phyloP scores from a whole-genome alignment of 352 stramenopile species.

The Globisporangium echinulatum region DNA sequence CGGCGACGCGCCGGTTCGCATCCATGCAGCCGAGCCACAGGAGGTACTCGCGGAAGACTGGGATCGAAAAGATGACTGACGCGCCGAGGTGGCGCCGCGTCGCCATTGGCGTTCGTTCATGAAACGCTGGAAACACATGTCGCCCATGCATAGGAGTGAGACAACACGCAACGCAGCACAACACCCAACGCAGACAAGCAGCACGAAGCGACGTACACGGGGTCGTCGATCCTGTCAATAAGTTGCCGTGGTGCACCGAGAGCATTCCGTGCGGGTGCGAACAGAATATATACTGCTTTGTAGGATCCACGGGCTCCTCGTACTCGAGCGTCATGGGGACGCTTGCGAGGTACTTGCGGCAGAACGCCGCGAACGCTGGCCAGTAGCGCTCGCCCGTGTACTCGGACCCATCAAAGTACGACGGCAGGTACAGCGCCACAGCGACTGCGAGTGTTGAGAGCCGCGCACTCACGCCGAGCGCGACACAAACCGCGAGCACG shows the following conservation, averaged over 20 bases:
- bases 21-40: slow-evolving; percentile 78
- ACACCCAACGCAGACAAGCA: neutral
- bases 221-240: slow-evolving; percentile 50
- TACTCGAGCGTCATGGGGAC: slow-evolving; percentile 62
- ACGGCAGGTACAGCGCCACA: slow-evolving; percentile 41
- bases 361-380: slow-evolving; percentile 46
- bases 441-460: slow-evolving; percentile 18
- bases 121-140: slow-evolving; percentile 34
- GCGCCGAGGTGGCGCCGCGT: slow-evolving; percentile 63
- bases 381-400: slow-evolving; percentile 52
- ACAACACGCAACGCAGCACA: neutral
- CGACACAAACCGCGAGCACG: slow-evolving; percentile 22
- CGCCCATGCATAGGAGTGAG: too few relatives aligned
- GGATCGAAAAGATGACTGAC: slow-evolving; percentile 70
- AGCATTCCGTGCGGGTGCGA: slow-evolving; percentile 72
- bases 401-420: slow-evolving; percentile 50
- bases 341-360: slow-evolving; percentile 20
- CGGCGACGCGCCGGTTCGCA: slow-evolving; percentile 49
- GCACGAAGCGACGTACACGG: slow-evolving; percentile 31
- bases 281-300: slow-evolving; percentile 73
- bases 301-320: slow-evolving; percentile 50
- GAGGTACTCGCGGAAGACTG: slow-evolving; percentile 70
- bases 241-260: slow-evolving; percentile 59
- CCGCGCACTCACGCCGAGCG: slow-evolving; percentile 14
- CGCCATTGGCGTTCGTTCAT: slow-evolving; percentile 55